Evolutionary conservation across 148 eudicot genomes (phyloP).

Genomic region (Vaccinium myrtillus): DNA sequence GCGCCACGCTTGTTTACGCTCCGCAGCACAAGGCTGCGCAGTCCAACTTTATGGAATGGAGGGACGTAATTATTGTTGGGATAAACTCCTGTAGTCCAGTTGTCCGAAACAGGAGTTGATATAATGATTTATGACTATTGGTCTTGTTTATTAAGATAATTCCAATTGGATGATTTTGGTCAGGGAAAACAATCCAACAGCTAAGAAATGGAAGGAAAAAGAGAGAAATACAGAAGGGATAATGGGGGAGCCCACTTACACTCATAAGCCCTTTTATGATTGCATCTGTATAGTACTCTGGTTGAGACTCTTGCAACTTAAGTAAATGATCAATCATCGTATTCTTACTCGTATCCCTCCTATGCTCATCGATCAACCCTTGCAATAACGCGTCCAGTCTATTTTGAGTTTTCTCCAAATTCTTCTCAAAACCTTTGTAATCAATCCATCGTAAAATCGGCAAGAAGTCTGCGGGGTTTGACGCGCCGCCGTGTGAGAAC

Average conservation of each 20-base stretch:
- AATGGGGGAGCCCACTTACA: not conserved
- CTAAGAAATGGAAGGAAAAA: no score
- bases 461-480: not conserved
- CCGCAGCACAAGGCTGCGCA: no score
- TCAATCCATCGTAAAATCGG: not conserved
- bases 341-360: not conserved
- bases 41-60: no score
- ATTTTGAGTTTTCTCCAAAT: not conserved
- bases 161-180: no score
- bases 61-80: no score
- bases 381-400: not conserved
- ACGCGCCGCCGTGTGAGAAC: not conserved
- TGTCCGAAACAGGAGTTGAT: no score
- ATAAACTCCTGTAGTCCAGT: no score
- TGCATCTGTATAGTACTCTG: not conserved
- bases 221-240: no score
- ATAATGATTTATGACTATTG: no score
- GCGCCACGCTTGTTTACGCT: no score
- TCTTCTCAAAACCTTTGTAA: not conserved
- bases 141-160: no score
- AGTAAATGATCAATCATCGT: slow-evolving; percentile 3
- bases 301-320: not conserved
- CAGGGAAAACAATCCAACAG: no score
- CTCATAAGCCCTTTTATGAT: not conserved
- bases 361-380: not conserved